Base-by-base conservation (phyloP, 1,139 yeast species). In the Yamadazyma membranifaciens region DNA sequence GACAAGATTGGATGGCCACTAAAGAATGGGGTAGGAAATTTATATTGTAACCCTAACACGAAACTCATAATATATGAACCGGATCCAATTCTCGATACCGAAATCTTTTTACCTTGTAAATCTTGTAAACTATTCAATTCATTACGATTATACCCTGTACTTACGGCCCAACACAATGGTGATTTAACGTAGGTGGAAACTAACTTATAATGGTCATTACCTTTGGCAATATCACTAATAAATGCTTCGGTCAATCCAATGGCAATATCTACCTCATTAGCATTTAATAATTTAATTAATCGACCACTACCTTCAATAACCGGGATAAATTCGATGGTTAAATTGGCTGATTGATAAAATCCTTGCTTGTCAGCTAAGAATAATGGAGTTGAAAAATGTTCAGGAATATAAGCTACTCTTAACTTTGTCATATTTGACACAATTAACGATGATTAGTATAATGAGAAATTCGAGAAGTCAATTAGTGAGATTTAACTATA, bases 181-280 rank as follows among this genome's bases (percentile, higher is more conserved):
- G 94, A 83, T 48, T 82, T 70, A 15, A 89, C 97, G 58, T 87
- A 89, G 1, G 94, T 84, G 15, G 89, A 96, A 7, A 82, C 73
- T 12, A 88, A 69, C 50, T 81, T 78, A 60, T 83, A 87, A 45
- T 71, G 63, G 9, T 60, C 61, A 45, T 80, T 76, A 0, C 89
- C 91, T 49, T 85, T 83, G 34, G 85, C 85, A 39, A 86, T 69
- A 26, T 92, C 95, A 29, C 95, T 80, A 6, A 89, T 80, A 60
- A 88, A 89, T 0, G 95, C 96, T 59, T 89, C 97, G 2, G 97
- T 89, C 44, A 89, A 73, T 0, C 97, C 97, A 54, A 89, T 78
- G 32, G 92, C 95, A 41, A 85, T 65, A 53, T 87, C 94, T 32
- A 87, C 78, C 35, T 83, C 78, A 17, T 76, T 71, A 17, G 69